Conservation (phyloP, 2,329 filamentous ascomycete genomes). For the Polytolypa hystricis region DNA sequence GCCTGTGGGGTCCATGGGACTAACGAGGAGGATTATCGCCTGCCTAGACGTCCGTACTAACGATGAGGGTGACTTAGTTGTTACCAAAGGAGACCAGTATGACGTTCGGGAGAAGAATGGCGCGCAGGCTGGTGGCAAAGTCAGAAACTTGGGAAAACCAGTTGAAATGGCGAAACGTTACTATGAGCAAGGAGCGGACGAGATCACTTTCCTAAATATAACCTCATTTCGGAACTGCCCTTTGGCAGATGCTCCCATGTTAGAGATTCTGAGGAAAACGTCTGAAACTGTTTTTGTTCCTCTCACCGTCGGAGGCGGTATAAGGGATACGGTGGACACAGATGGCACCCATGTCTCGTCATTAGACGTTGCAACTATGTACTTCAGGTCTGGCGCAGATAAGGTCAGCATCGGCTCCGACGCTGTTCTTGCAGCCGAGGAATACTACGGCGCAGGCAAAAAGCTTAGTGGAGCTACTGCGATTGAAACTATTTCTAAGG, state of each 20-base stretch:
- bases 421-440: slow-evolving; percentile 83
- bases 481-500: slow-evolving; percentile 86
- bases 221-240: slow-evolving; percentile 95
- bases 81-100: slow-evolving; percentile 98
- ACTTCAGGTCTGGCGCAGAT: slow-evolving; percentile 94
- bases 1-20: slow-evolving; percentile 43
- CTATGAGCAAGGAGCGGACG: slow-evolving; percentile 93
- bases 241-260: slow-evolving; percentile 84
- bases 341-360: slow-evolving; percentile 81
- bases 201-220: slow-evolving; percentile 96
- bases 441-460: slow-evolving; percentile 64
- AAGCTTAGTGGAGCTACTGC: slow-evolving; percentile 70
- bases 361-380: slow-evolving; percentile 86
- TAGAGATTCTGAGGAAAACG: slow-evolving; percentile 77
- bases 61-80: slow-evolving; percentile 86
- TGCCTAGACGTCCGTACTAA: slow-evolving; percentile 94
- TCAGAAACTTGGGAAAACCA: slow-evolving; percentile 92
- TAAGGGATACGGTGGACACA: slow-evolving; percentile 81
- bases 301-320: slow-evolving; percentile 88
- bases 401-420: slow-evolving; percentile 96
- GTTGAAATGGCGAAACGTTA: slow-evolving; percentile 89
- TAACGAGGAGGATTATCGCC: slow-evolving; percentile 89
- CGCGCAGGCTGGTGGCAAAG: slow-evolving; percentile 45
- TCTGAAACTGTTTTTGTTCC: slow-evolving; percentile 92
- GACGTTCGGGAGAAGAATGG: slow-evolving; percentile 82